phyloP scores from a whole-genome alignment of 257 asterid genomes.

The Jacaranda copaia region DNA sequence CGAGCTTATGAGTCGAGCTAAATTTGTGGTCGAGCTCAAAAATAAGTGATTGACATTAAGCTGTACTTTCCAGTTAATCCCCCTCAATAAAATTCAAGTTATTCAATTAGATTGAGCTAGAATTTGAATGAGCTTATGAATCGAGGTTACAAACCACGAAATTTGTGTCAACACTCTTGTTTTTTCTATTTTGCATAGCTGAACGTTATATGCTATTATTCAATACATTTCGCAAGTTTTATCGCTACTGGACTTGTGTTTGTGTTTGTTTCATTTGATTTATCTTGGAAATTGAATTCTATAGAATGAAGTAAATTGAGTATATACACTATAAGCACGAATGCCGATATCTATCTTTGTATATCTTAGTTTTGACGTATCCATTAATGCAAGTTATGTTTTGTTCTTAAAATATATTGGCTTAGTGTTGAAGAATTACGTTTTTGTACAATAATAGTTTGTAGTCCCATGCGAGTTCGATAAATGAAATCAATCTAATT shows the following conservation, averaged over 20 bases:
- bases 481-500: background rate
- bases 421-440: background rate
- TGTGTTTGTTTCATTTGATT: background rate
- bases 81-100: too few species aligned
- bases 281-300: background rate
- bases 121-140: too few species aligned
- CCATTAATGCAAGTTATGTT: background rate
- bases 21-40: too few species aligned
- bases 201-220: background rate
- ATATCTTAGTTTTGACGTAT: background rate
- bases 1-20: too few species aligned
- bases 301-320: background rate
- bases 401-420: background rate
- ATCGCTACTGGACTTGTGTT: background rate
- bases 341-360: background rate
- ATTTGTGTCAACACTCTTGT: background rate
- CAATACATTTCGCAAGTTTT: background rate
- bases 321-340: background rate
- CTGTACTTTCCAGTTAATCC: too few species aligned
- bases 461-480: background rate
- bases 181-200: background rate
- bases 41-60: too few species aligned
- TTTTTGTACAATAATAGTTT: background rate
- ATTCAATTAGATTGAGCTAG: too few species aligned
- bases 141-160: too few species aligned